Conservation (phyloP, 192 early-diverging fungal genomes). For the Helicostylum pulchrum region DNA sequence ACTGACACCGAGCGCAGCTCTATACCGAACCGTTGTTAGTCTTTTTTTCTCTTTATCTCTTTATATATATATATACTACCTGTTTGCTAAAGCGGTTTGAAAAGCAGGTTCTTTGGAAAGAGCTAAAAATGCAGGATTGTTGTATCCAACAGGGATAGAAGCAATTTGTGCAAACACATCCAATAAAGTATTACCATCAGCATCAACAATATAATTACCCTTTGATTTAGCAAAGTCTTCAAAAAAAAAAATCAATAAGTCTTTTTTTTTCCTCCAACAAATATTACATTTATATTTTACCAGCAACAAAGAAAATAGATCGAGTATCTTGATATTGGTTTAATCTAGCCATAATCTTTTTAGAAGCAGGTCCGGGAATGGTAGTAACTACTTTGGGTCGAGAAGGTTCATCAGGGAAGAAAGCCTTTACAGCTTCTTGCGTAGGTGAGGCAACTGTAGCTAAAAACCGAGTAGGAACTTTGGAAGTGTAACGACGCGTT, state of each 20-base stretch:
- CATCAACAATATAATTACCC: slow-evolving; percentile 73
- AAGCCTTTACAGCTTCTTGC: not conserved
- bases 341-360: slow-evolving; percentile 45
- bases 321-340: slow-evolving; percentile 62
- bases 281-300: slow-evolving; percentile 12
- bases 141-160: slow-evolving; percentile 73
- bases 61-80: slow-evolving; percentile 19
- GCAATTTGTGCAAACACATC: slow-evolving; percentile 75
- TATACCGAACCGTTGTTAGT: not conserved
- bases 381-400: slow-evolving; percentile 49
- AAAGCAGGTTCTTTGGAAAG: slow-evolving; percentile 53
- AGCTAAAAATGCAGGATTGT: slow-evolving; percentile 54
- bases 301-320: slow-evolving; percentile 58
- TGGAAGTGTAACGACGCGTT: not conserved
- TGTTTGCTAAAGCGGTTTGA: slow-evolving; percentile 62
- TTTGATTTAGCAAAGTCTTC: slow-evolving; percentile 60
- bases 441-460: not conserved
- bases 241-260: not conserved
- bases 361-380: slow-evolving; percentile 63
- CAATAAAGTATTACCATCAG: slow-evolving; percentile 67
- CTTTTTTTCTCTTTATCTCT: not conserved
- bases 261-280: not conserved
- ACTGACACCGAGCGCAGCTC: slow-evolving; percentile 62
- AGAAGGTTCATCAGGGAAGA: slow-evolving; percentile 53
- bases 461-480: not conserved